Evolutionary conservation across 2,329 filamentous ascomycete species (phyloP).

Genomic region (Hypoxylon sp.): DNA sequence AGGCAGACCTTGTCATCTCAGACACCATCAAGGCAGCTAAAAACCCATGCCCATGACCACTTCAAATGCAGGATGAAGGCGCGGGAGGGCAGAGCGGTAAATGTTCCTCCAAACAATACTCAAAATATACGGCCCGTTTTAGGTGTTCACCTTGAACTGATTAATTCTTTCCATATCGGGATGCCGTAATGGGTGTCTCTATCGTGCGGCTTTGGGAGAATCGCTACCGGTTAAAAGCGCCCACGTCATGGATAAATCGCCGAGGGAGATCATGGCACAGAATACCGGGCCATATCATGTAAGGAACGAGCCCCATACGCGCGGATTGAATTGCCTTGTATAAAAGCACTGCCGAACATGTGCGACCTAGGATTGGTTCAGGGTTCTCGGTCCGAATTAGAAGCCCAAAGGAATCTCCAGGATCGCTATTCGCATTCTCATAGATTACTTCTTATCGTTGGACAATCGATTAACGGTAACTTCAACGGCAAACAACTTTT

Average conservation of each 20-base stretch:
- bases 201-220: slow-evolving; percentile 27
- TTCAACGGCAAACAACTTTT: slow-evolving; percentile 11
- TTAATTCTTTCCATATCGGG: slow-evolving; percentile 25
- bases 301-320: slow-evolving; percentile 35
- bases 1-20: slow-evolving; percentile 7
- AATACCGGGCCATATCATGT: slow-evolving; percentile 36
- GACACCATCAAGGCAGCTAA: background rate
- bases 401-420: slow-evolving; percentile 23
- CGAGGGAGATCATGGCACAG: slow-evolving; percentile 38
- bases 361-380: slow-evolving; percentile 29
- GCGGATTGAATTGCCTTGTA: slow-evolving; percentile 28
- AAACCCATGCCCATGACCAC: slow-evolving; percentile 9
- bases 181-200: slow-evolving; percentile 29
- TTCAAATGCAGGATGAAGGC: slow-evolving; percentile 9
- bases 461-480: slow-evolving; percentile 18
- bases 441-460: slow-evolving; percentile 34
- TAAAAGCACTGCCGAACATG: slow-evolving; percentile 33
- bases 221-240: slow-evolving; percentile 39
- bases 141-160: slow-evolving; percentile 24
- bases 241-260: slow-evolving; percentile 42
- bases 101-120: slow-evolving; percentile 27
- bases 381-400: slow-evolving; percentile 46
- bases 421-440: slow-evolving; percentile 17
- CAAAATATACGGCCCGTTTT: slow-evolving; percentile 36
- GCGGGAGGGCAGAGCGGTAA: slow-evolving; percentile 28